Conservation (phyloP, 768 basidiomycete genomes). For the Tylopilus balloui region DNA sequence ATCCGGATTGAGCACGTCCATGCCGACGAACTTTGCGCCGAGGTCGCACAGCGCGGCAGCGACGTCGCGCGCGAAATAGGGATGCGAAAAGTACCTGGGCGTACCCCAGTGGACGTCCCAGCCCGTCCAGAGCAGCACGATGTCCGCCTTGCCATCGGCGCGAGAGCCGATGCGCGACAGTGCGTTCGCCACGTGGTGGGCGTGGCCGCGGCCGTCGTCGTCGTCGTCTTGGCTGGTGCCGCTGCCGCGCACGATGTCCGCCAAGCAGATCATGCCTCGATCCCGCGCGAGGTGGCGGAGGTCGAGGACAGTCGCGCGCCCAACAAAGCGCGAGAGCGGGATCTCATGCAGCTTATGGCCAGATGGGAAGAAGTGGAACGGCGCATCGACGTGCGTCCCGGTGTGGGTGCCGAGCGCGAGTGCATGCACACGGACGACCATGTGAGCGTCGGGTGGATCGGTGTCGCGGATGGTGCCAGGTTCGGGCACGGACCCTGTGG, state of each 20-base stretch:
- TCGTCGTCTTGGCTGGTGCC: no score
- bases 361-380: constrained; percentile 61
- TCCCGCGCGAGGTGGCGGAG: constrained; percentile 38
- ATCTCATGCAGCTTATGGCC: constrained; percentile 58
- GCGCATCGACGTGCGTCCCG: constrained; percentile 79
- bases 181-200: background rate
- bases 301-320: constrained; percentile 54
- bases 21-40: constrained; percentile 55
- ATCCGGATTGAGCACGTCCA: constrained; percentile 67
- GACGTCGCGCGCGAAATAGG: constrained; percentile 53
- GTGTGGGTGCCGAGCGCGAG: constrained; percentile 64
- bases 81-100: constrained; percentile 54
- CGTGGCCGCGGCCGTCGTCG: no score
- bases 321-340: constrained; percentile 49
- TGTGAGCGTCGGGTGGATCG: background rate
- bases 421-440: constrained; percentile 25
- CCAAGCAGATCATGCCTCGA: constrained; percentile 55
- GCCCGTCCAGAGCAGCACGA: constrained; percentile 60
- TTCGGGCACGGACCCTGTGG: background rate
- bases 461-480: background rate
- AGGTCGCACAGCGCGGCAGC: constrained; percentile 45
- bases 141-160: constrained; percentile 28
- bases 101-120: constrained; percentile 59
- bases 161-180: constrained; percentile 23
- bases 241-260: constrained; percentile 10